Conservation (phyloP, 495 filamentous ascomycete species). For the Penicillium arizonense region DNA sequence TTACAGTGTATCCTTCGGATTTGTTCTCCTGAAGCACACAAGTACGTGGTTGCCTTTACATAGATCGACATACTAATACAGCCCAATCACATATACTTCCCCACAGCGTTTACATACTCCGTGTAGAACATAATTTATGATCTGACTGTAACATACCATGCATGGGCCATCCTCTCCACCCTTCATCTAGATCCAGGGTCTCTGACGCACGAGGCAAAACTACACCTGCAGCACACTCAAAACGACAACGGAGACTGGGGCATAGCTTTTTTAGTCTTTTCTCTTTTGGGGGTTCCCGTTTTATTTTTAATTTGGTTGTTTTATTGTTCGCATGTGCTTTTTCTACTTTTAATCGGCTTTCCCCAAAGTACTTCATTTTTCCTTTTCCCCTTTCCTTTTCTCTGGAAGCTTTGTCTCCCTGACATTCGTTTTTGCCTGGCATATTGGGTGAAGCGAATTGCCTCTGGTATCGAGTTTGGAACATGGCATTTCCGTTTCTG, state of each 20-base stretch:
- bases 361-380: slow-evolving; percentile 6
- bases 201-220: slow-evolving; percentile 37
- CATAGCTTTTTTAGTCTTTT: slow-evolving; percentile 16
- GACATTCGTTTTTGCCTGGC: slow-evolving; percentile 24
- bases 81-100: too few species aligned
- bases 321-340: slow-evolving; percentile 10
- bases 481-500: slow-evolving; percentile 47
- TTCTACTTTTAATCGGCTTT: slow-evolving; percentile 15
- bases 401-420: slow-evolving; percentile 22
- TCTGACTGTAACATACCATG: not conserved
- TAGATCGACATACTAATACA: too few species aligned
- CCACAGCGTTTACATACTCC: too few species aligned
- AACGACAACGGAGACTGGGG: slow-evolving; percentile 27
- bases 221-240: slow-evolving; percentile 35
- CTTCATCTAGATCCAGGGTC: slow-evolving; percentile 32
- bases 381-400: slow-evolving; percentile 15
- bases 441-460: too few species aligned
- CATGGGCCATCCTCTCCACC: slow-evolving; percentile 29
- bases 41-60: too few species aligned
- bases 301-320: slow-evolving; percentile 6
- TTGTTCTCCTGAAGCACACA: too few species aligned
- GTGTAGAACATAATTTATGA: too few species aligned
- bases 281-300: slow-evolving; percentile 1
- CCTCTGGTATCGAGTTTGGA: too few species aligned
- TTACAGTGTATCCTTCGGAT: too few species aligned